phyloP scores from a whole-genome alignment of 1,139 yeast species.

The Yamadazyma dushanensis region DNA sequence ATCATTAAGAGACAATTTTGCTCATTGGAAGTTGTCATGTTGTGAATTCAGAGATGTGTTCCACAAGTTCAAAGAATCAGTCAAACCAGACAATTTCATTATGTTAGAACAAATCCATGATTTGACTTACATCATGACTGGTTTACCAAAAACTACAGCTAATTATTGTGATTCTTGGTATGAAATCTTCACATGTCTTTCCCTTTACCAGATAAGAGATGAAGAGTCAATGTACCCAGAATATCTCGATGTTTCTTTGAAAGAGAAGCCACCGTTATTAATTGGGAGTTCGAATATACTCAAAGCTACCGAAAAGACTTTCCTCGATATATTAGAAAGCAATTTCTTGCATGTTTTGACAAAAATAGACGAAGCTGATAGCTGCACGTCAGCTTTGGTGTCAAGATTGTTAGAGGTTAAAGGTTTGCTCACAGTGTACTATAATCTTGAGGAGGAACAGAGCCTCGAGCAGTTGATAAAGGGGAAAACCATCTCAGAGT shows the following conservation, averaged over 20 bases:
- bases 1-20: conserved; percentile 43
- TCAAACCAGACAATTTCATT: conserved; percentile 19
- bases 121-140: conserved; percentile 48
- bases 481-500: conserved; percentile 52
- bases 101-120: conserved; percentile 45
- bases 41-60: conserved; percentile 51
- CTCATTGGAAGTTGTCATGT: conserved; percentile 51
- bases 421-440: conserved; percentile 57
- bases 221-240: conserved; percentile 33
- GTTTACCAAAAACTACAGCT: conserved; percentile 53
- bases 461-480: conserved; percentile 18
- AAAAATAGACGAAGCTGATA: conserved; percentile 60
- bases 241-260: conserved; percentile 33
- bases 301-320: conserved; percentile 53
- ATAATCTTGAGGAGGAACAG: conserved; percentile 18
- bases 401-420: conserved; percentile 65
- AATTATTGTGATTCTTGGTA: conserved; percentile 62
- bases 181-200: conserved; percentile 63
- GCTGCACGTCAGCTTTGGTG: conserved; percentile 66
- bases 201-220: conserved; percentile 59
- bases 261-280: conserved; percentile 33
- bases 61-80: conserved; percentile 23
- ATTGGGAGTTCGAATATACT: conserved; percentile 28
- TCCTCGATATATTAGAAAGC: conserved; percentile 58
- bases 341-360: conserved; percentile 61